phyloP scores from a whole-genome alignment of 2,329 filamentous ascomycete species.

The Eurotiales sp. region DNA sequence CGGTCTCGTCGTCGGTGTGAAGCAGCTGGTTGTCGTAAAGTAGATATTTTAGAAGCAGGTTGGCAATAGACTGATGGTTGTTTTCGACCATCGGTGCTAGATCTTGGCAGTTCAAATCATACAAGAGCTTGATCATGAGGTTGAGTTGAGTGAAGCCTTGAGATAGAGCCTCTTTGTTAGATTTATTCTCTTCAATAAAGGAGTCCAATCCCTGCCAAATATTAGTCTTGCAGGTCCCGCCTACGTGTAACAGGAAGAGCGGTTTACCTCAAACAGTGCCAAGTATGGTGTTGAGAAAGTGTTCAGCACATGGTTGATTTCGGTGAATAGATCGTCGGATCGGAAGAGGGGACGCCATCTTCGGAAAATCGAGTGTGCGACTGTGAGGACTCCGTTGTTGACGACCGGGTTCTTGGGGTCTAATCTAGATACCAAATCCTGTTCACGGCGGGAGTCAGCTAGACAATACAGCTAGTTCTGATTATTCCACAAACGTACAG shows the following conservation, averaged over 20 bases:
- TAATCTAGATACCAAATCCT: slow-evolving; percentile 85
- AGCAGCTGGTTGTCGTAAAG: slow-evolving; percentile 81
- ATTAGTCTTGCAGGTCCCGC: slow-evolving; percentile 17
- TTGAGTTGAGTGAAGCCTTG: slow-evolving; percentile 82
- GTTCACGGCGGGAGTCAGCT: not conserved
- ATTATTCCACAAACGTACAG: slow-evolving; percentile 48
- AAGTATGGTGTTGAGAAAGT: slow-evolving; percentile 85
- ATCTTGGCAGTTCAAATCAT: slow-evolving; percentile 96
- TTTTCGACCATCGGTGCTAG: slow-evolving; percentile 92
- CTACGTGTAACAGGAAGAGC: slow-evolving; percentile 1
- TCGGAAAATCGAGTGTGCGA: slow-evolving; percentile 96
- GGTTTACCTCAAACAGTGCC: slow-evolving; percentile 66
- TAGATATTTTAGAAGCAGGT: slow-evolving; percentile 86
- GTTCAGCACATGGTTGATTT: slow-evolving; percentile 91
- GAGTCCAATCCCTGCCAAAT: slow-evolving; percentile 42
- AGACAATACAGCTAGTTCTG: not conserved
- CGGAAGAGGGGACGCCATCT: slow-evolving; percentile 92
- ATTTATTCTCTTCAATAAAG: slow-evolving; percentile 67
- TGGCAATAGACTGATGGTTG: slow-evolving; percentile 71
- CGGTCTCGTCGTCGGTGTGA: slow-evolving; percentile 81
- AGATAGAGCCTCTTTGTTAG: slow-evolving; percentile 70
- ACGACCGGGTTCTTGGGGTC: slow-evolving; percentile 75
- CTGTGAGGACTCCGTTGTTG: slow-evolving; percentile 92
- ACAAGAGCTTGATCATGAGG: slow-evolving; percentile 85
- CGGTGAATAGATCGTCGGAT: slow-evolving; percentile 86